Base-by-base conservation (phyloP, 345 rosid genomes). In the Carallia pectinifolia region DNA sequence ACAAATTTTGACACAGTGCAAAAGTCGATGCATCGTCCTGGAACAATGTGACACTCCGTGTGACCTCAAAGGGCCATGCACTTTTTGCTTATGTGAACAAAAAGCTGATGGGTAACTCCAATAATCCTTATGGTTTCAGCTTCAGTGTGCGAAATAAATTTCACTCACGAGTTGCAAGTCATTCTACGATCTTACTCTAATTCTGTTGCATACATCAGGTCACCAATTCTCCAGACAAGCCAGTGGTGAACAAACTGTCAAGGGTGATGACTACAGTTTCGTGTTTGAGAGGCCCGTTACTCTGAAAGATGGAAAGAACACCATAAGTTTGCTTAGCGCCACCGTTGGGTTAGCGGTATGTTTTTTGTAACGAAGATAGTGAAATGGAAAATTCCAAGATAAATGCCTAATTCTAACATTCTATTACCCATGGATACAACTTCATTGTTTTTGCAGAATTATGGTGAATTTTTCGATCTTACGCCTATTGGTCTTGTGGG, bases 341-440 rank as follows among this genome's bases (percentile, higher is more conserved):
- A 69, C 72, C 7, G 72, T 69, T 61, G 72, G 72, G 34, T 61
- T 69, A 33, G 33, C 37, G 38, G 72, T 61, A 59, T 44, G 40
- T 48, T 30, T 50, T 64, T 4, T 1, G 19, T 23, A 8, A 55
- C 23, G 59, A 7, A 55, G 27, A 55, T 44, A 15, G 16, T 13
- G 50, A 44, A 44, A 44, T 3, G 15, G 50, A 44, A 4, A 44
- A 44, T 44, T 12, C 50, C 16, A 44, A 44, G 50, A 3, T 44
- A 10, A 55, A n/a, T 23, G 59, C 10, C 30, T 31, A 4, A 19
- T 4, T 23, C 12, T 23, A 29, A n/a, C 31, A 10, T 55, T 55
- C 12, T 55, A 44, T 44, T 1, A 55, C 30, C 13, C 23, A 13
- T 6, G 59, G 30, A 55, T n/a, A 19, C n/a, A 67, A 23, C 38